Conservation (phyloP, 2,329 filamentous ascomycete species). For the Emmonsiellopsis sp. region DNA sequence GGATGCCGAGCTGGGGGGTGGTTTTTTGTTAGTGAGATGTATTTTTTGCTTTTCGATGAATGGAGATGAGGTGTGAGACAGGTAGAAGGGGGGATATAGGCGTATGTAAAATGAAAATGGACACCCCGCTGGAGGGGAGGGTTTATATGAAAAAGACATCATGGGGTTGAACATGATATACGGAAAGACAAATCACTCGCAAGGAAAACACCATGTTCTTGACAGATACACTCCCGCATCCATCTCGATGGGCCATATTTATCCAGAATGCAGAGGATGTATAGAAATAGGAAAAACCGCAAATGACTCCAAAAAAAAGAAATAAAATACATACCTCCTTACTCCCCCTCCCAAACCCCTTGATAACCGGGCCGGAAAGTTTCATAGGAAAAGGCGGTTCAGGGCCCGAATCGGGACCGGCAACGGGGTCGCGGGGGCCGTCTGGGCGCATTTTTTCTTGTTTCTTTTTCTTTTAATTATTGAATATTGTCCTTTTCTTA, state of each 20-base stretch:
- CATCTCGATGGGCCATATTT: too few relatives aligned
- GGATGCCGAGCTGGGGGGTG: constrained; percentile 70
- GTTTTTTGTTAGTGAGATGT: background rate
- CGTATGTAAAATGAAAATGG: too few relatives aligned
- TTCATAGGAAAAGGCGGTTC: constrained; percentile 70
- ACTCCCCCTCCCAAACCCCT: constrained; percentile 86
- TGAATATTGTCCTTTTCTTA: background rate
- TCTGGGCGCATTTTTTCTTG: constrained; percentile 35
- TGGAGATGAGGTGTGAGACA: too few relatives aligned
- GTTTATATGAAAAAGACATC: too few relatives aligned
- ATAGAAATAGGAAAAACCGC: background rate
- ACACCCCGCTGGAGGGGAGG: too few relatives aligned
- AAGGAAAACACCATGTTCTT: too few relatives aligned
- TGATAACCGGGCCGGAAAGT: constrained; percentile 79
- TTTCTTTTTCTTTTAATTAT: background rate
- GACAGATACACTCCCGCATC: too few relatives aligned
- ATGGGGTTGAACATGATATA: too few relatives aligned
- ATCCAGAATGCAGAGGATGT: too few relatives aligned
- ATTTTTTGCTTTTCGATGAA: background rate
- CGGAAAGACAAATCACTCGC: too few relatives aligned
- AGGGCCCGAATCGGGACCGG: constrained; percentile 66
- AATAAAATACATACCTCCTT: constrained; percentile 59
- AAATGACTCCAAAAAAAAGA: background rate
- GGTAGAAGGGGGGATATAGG: background rate
- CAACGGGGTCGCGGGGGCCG: constrained; percentile 56